Evolutionary conservation across 768 basidiomycete species (phyloP), one percentile per base, ranked within the genome.

Genomic region (Auricularia sp.): DNA sequence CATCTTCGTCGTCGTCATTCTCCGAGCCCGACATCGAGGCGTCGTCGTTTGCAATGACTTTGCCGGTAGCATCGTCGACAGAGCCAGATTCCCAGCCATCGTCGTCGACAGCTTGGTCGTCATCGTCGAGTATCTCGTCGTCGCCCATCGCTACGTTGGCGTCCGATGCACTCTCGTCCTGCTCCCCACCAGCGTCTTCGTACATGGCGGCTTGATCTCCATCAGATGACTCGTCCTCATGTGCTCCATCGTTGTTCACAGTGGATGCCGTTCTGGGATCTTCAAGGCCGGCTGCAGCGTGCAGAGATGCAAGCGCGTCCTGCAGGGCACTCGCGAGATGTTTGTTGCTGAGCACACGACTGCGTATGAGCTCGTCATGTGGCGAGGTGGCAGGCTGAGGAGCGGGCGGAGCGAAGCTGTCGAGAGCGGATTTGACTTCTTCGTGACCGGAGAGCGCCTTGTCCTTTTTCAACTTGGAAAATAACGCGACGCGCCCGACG

Each of bases 321-420:
- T 76, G 75, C 1, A 91, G 77, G 67, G 83, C 84, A 2, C 78
- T 75, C 1, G 90, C 85, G 11, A 93, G 76, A n/a, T 79, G 73
- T 71, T 90, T 93, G 3, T 88, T 88, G 70, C 91, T 93, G 51
- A 89, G 77, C 8, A 96, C 75, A 43, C 88, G 83, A 66, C 81
- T 85, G 68, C 88, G 86, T 0, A 88, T 81, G 74, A 88, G 23
- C 0, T 59, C 81, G 34, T 75, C 69, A 3, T 67, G 56, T 14
- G 76, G 71, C 11, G 58, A 64, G 10, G 44, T 42, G 1, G 58
- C 33, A 6, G 59, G 39, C 36, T 44, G 54, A 23, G 53, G 11
- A 7, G 58, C 34, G 1, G 42, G 35, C 3, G 67, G 53, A 14
- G 54, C 4, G 44, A 36, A 51, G 39, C 75, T 71, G 1, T 72